Percentiles rank a stretch among this genome's conserved stretches.
phyloP scores from a whole-genome alignment of 805 yeast species.

The Torulaspora gathmanii region DNA sequence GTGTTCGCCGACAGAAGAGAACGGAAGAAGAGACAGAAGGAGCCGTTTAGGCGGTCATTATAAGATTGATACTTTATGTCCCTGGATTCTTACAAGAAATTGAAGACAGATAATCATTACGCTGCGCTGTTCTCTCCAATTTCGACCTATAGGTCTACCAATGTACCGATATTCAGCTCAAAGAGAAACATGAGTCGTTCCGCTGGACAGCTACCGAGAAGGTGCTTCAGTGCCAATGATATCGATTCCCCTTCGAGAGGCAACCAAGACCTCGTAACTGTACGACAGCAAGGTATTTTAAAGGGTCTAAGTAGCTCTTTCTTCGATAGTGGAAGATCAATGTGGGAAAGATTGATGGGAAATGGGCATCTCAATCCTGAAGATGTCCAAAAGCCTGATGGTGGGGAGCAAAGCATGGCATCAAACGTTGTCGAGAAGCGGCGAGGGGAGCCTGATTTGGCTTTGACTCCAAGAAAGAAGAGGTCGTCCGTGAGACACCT shows the following conservation, averaged over 20 bases:
- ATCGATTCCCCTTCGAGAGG: slow-evolving; percentile 1
- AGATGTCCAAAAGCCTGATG: not conserved
- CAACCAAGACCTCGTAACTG: not conserved
- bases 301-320: slow-evolving; percentile 9
- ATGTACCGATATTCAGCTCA: slow-evolving; percentile 19
- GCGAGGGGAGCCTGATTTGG: not conserved
- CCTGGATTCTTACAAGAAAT: slow-evolving; percentile 17
- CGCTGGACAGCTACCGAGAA: slow-evolving; percentile 1
- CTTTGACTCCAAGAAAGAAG: not conserved
- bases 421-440: not conserved
- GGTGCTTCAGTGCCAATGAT: not conserved
- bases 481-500: not conserved
- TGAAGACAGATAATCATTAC: slow-evolving; percentile 16
- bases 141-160: slow-evolving; percentile 21
- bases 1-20: not conserved
- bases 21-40: not conserved
- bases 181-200: slow-evolving; percentile 19
- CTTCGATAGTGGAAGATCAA: slow-evolving; percentile 12
- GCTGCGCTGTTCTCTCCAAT: slow-evolving; percentile 21
- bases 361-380: not conserved
- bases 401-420: not conserved
- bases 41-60: not conserved
- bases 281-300: slow-evolving; percentile 5
- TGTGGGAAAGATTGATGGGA: slow-evolving; percentile 12
- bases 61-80: slow-evolving; percentile 11